Conservation (phyloP, 2,329 filamentous ascomycete genomes). For the Botrytis deweyae region DNA sequence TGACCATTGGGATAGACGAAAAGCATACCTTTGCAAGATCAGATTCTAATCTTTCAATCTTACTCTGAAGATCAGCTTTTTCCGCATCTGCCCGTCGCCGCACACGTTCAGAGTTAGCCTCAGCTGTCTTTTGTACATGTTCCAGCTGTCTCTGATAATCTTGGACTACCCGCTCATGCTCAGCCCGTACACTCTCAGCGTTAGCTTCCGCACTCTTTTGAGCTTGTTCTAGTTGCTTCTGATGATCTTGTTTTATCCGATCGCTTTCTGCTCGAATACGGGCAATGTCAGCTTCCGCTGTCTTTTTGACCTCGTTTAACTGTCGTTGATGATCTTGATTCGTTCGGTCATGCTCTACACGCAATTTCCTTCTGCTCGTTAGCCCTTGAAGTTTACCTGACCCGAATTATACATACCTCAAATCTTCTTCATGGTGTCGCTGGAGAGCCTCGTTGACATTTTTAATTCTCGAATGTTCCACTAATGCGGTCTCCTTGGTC, state of each 20-base stretch:
- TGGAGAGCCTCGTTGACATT: constrained; percentile 68
- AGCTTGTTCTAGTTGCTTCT: constrained; percentile 48
- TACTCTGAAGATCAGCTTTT: constrained; percentile 60
- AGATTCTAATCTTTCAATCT: constrained; percentile 60
- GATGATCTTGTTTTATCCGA: constrained; percentile 33
- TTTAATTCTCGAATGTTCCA: constrained; percentile 51
- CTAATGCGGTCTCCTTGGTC: constrained; percentile 56
- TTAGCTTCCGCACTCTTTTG: constrained; percentile 51
- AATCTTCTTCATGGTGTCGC: constrained; percentile 65
- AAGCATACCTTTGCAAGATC: constrained; percentile 57
- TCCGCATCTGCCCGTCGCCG: constrained; percentile 57
- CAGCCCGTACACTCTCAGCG: constrained; percentile 46
- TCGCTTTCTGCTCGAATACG: constrained; percentile 44
- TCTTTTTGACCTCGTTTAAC: constrained; percentile 49
- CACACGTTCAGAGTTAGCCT: constrained; percentile 51
- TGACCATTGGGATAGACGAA: not conserved
- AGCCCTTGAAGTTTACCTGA: constrained; percentile 19
- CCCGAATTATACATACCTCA: constrained; percentile 46
- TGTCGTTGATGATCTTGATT: constrained; percentile 43
- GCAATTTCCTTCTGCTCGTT: constrained; percentile 35
- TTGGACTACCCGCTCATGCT: constrained; percentile 39
- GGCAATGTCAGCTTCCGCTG: constrained; percentile 50
- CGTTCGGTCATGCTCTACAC: constrained; percentile 38
- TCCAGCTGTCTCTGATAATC: constrained; percentile 47
- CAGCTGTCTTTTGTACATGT: constrained; percentile 48